A percentile compares a stretch with the other conserved stretches of the same genome.
Conservation (phyloP, 345 rosid species). For the Eucalyptus victrix region DNA sequence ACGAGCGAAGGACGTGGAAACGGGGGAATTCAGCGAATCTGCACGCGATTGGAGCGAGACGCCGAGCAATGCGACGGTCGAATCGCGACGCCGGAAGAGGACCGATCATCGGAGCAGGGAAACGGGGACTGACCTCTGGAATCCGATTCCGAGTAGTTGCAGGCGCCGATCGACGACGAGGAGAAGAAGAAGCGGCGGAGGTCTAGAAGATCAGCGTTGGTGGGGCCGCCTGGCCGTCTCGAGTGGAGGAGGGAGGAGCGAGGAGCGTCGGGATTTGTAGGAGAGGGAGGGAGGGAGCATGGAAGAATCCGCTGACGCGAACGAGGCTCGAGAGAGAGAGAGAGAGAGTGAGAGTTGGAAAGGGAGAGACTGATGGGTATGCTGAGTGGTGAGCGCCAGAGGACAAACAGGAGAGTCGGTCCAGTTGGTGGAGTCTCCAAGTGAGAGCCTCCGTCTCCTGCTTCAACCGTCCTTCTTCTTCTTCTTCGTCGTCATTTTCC, state of each 20-base stretch:
- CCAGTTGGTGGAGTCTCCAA: not conserved
- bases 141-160: not conserved
- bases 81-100: not conserved
- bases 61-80: not conserved
- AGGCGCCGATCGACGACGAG: not conserved
- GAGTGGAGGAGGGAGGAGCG: not conserved
- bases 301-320: slow-evolving; percentile 30
- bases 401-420: not conserved
- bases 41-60: not conserved
- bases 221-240: not conserved
- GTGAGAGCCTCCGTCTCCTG: not conserved
- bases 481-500: not conserved
- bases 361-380: not conserved
- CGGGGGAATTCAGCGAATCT: not conserved
- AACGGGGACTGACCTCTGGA: not conserved
- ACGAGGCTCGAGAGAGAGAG: not conserved
- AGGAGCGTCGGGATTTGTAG: not conserved
- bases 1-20: not conserved
- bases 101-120: not conserved
- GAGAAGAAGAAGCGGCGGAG: not conserved
- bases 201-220: not conserved
- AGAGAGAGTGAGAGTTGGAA: not conserved
- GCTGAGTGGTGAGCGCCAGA: not conserved
- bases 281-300: slow-evolving; percentile 1
- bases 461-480: not conserved